phyloP scores from a whole-genome alignment of 148 eudicot species.

The Pharnaceum exiguum region DNA sequence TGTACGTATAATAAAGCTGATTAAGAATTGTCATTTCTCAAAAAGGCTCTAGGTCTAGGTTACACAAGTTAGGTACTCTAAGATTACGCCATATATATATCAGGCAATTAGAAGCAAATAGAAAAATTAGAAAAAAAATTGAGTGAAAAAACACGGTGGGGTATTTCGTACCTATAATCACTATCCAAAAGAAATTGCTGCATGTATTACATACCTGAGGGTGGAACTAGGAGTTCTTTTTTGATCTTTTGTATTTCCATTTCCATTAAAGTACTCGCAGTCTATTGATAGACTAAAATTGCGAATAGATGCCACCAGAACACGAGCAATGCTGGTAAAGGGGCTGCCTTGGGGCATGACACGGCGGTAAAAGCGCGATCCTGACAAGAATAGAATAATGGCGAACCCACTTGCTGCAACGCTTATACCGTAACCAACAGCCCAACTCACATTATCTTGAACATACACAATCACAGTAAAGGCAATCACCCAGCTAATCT shows the following conservation, averaged over 20 bases:
- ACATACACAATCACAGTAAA: slow-evolving; percentile 26
- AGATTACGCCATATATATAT: background rate
- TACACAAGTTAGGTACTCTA: no score
- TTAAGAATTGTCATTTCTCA: no score
- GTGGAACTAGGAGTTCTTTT: slow-evolving; percentile 8
- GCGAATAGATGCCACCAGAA: slow-evolving; percentile 23
- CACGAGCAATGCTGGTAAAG: slow-evolving; percentile 31
- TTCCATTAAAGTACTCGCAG: background rate
- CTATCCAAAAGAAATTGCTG: background rate
- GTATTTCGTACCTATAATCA: no score
- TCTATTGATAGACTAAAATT: background rate
- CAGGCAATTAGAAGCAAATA: no score
- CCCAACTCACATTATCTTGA: slow-evolving; percentile 36
- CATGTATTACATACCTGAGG: slow-evolving; percentile 15
- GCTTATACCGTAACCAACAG: slow-evolving; percentile 22
- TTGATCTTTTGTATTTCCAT: no score
- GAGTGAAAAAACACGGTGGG: no score
- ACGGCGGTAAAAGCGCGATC: slow-evolving; percentile 19
- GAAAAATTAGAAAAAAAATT: no score
- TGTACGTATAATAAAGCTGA: no score
- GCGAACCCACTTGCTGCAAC: slow-evolving; percentile 13
- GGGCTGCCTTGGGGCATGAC: slow-evolving; percentile 25
- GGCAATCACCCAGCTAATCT: slow-evolving; percentile 14
- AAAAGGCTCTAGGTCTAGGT: no score
- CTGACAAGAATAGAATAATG: slow-evolving; percentile 19